A percentile compares a stretch with the other conserved stretches of the same genome.
Evolutionary conservation across 306 rosid genomes (phyloP).

Genomic region (Begonia peltatifolia): DNA sequence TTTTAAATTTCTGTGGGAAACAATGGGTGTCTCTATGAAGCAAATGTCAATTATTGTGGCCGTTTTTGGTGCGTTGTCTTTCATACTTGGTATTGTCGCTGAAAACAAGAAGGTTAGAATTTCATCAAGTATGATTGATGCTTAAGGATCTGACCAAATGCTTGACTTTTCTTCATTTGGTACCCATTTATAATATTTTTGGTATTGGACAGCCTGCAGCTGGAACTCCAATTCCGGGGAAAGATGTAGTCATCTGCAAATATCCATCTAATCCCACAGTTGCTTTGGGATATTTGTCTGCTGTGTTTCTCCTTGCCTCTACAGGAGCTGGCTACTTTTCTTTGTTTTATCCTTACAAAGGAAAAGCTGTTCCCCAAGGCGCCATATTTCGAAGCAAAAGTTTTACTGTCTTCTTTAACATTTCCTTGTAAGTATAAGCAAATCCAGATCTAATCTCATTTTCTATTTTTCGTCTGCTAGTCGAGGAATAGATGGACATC

Average conservation of each 20-base stretch:
- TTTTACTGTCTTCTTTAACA: conserved; percentile 42
- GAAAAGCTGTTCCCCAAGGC: conserved; percentile 44
- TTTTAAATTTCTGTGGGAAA: no score
- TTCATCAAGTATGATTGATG: neutral
- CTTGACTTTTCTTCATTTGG: neutral
- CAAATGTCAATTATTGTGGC: conserved; percentile 15
- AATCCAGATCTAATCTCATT: neutral
- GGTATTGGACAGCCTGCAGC: conserved; percentile 41
- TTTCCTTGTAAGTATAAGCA: conserved; percentile 43
- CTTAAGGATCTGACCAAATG: neutral
- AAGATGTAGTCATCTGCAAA: conserved; percentile 38
- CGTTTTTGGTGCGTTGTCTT: conserved; percentile 16
- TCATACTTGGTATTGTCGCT: conserved; percentile 24
- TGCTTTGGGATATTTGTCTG: conserved; percentile 47
- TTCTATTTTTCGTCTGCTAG: no score
- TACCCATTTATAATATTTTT: neutral
- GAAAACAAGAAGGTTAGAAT: conserved; percentile 22
- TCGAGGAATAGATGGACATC: no score
- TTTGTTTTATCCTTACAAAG: conserved; percentile 62
- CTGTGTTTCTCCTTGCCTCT: conserved; percentile 38
- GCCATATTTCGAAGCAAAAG: conserved; percentile 30
- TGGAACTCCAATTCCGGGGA: conserved; percentile 33
- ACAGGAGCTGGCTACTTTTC: conserved; percentile 36
- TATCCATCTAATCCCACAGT: conserved; percentile 52
- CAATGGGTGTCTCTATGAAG: conserved; percentile 10